phyloP scores from a whole-genome alignment of 2,329 filamentous ascomycete species.

The Xylaria multiplex region DNA sequence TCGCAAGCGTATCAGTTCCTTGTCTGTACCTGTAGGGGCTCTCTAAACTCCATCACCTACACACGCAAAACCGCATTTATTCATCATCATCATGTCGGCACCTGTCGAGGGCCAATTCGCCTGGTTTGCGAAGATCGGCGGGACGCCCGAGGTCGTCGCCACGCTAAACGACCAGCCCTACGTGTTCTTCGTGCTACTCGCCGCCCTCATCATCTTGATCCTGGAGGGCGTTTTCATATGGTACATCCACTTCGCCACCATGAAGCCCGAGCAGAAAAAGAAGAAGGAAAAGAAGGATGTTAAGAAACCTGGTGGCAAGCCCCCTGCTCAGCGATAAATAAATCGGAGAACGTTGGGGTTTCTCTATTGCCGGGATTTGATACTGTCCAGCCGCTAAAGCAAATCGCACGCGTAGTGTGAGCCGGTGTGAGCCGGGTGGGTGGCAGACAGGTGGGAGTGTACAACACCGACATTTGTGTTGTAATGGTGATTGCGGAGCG shows the following conservation, averaged over 20 bases:
- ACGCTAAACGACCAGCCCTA: constrained; percentile 70
- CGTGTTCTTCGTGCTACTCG: constrained; percentile 66
- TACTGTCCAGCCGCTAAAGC: not conserved
- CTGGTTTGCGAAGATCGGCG: constrained; percentile 66
- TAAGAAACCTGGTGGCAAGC: constrained; percentile 51
- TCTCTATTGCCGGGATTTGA: not conserved
- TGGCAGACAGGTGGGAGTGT: not conserved
- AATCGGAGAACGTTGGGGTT: not conserved
- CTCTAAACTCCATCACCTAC: not conserved
- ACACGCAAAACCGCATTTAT: not conserved
- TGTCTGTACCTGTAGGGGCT: not conserved
- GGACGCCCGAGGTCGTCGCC: constrained; percentile 66
- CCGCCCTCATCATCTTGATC: constrained; percentile 62
- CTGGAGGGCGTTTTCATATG: constrained; percentile 60
- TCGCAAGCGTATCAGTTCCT: not conserved
- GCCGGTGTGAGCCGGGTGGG: not conserved
- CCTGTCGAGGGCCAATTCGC: constrained; percentile 63
- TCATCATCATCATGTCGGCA: constrained; percentile 30
- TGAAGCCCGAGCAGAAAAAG: constrained; percentile 70
- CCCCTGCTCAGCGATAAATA: constrained; percentile 44
- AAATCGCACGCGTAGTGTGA: not conserved
- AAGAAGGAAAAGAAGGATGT: constrained; percentile 58
- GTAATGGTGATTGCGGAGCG: not conserved
- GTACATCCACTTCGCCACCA: constrained; percentile 68
- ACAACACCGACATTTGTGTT: not conserved